Conservation (phyloP, 768 basidiomycete genomes). For the Boletus rubroflammeus region DNA sequence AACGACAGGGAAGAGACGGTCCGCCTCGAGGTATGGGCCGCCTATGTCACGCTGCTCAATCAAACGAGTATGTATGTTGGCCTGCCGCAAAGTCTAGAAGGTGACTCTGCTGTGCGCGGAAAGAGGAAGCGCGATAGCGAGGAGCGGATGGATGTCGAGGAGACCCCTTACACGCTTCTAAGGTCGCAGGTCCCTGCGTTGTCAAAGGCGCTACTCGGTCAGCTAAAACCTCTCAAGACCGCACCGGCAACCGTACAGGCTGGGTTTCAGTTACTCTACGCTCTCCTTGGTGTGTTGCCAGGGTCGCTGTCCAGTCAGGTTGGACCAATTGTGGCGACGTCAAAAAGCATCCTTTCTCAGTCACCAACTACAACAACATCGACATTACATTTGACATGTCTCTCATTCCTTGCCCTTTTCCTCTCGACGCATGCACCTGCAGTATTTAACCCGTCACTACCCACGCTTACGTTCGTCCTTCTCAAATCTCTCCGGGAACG, state of each 20-base stretch:
- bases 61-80: conserved; percentile 83
- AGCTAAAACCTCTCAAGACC: conserved; percentile 80
- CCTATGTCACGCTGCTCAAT: conserved; percentile 75
- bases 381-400: conserved; percentile 74
- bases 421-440: conserved; percentile 63
- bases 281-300: conserved; percentile 74
- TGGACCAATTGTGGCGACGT: conserved; percentile 56
- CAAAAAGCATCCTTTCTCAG: conserved; percentile 62
- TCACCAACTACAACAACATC: conserved; percentile 74
- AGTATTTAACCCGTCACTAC: conserved; percentile 57
- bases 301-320: conserved; percentile 77
- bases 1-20: conserved; percentile 96
- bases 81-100: conserved; percentile 48
- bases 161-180: conserved; percentile 69
- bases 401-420: conserved; percentile 83
- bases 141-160: conserved; percentile 69
- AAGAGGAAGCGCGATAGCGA: conserved; percentile 79
- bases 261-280: conserved; percentile 75
- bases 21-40: conserved; percentile 85
- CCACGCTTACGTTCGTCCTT: conserved; percentile 67
- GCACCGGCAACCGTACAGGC: conserved; percentile 76
- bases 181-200: conserved; percentile 73
- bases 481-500: conserved; percentile 74
- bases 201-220: conserved; percentile 78
- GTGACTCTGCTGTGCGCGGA: conserved; percentile 45